A percentile compares a stretch with the other conserved stretches of the same genome.
phyloP scores from a whole-genome alignment of 2,329 filamentous ascomycete genomes.

The Hymenoscyphus albidus region DNA sequence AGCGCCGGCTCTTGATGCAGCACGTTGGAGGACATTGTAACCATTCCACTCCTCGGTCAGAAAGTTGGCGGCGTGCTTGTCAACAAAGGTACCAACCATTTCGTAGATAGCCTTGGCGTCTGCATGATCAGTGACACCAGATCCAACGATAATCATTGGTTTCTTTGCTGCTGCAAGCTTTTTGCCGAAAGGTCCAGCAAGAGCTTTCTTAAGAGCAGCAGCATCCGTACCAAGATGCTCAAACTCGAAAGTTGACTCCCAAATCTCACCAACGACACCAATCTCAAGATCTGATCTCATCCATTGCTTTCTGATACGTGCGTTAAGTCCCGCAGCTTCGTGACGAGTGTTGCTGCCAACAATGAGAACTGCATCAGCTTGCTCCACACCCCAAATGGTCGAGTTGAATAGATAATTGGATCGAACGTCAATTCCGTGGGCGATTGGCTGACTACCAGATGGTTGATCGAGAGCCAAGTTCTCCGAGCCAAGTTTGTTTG shows the following conservation, averaged over 20 bases:
- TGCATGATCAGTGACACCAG: constrained; percentile 82
- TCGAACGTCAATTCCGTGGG: constrained; percentile 89
- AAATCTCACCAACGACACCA: constrained; percentile 84
- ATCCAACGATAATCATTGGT: constrained; percentile 96
- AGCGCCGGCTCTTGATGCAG: constrained; percentile 86
- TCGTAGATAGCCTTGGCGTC: constrained; percentile 94
- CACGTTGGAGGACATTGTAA: constrained; percentile 93
- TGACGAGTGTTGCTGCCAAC: constrained; percentile 93
- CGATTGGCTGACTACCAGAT: constrained; percentile 74
- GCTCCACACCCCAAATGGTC: constrained; percentile 87
- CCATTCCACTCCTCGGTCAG: constrained; percentile 89
- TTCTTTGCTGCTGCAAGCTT: constrained; percentile 82
- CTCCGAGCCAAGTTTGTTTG: constrained; percentile 93
- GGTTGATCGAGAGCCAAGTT: constrained; percentile 92
- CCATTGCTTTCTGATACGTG: constrained; percentile 97
- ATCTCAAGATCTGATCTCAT: constrained; percentile 91
- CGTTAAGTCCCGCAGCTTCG: constrained; percentile 92
- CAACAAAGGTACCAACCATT: constrained; percentile 82
- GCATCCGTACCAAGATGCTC: constrained; percentile 82
- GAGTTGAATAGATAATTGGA: constrained; percentile 98
- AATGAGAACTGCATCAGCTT: constrained; percentile 86
- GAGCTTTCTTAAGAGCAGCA: constrained; percentile 75
- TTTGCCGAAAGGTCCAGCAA: constrained; percentile 87
- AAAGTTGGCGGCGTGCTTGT: constrained; percentile 90
- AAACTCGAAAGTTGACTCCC: constrained; percentile 93